A percentile compares a stretch with the other conserved stretches of the same genome.
phyloP scores from a whole-genome alignment of 495 filamentous ascomycete genomes.

The Penicillium salamii region DNA sequence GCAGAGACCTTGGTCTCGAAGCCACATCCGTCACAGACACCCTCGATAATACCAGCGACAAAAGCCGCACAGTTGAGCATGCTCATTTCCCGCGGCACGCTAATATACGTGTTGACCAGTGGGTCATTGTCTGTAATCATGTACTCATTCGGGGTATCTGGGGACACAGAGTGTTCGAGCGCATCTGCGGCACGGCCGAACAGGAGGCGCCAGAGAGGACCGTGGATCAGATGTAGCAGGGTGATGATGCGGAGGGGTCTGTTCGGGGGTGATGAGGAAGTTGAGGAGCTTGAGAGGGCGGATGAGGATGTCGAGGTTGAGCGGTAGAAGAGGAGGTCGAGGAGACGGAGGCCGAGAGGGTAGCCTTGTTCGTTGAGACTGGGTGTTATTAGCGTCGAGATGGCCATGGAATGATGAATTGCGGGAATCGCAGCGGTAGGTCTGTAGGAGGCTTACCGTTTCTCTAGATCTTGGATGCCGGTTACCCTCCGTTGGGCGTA shows the following conservation, averaged over 20 bases:
- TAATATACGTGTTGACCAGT: conserved; percentile 88
- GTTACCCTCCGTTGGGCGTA: conserved; percentile 91
- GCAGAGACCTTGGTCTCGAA: conserved; percentile 89
- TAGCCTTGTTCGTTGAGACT: conserved; percentile 95
- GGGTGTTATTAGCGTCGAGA: conserved; percentile 1
- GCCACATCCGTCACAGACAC: conserved; percentile 86
- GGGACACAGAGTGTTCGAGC: conserved; percentile 81
- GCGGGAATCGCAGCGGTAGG: conserved; percentile 8
- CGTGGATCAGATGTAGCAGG: conserved; percentile 91
- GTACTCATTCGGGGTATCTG: conserved; percentile 84
- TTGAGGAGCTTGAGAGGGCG: conserved; percentile 77
- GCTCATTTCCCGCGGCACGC: conserved; percentile 89
- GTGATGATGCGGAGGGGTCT: conserved; percentile 86
- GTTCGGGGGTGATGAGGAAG: conserved; percentile 60
- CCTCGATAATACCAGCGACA: conserved; percentile 93
- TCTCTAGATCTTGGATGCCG: conserved; percentile 89
- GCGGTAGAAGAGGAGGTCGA: conserved; percentile 85
- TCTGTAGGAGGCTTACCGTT: conserved; percentile 53
- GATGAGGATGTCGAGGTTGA: conserved; percentile 62
- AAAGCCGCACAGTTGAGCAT: conserved; percentile 95
- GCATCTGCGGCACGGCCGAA: conserved; percentile 87
- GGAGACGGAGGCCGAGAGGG: conserved; percentile 87
- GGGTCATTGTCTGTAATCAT: conserved; percentile 99
- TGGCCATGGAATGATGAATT: background rate
- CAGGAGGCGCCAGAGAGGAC: conserved; percentile 85